phyloP scores from a whole-genome alignment of 148 eudicot species.

The Vaccinium vitisidaea region DNA sequence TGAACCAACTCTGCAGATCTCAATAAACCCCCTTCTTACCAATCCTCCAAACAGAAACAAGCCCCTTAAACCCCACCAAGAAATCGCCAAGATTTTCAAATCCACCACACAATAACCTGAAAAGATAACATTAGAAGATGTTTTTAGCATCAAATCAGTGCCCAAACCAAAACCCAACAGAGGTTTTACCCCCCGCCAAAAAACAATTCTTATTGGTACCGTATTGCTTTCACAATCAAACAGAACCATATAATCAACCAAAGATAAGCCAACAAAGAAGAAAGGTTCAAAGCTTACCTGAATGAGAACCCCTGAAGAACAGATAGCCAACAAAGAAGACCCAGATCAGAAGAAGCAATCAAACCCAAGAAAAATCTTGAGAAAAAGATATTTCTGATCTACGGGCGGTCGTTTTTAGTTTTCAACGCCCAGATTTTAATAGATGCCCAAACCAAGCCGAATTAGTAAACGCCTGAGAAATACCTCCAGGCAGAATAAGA shows the following conservation, averaged over 20 bases:
- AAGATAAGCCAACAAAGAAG: background rate
- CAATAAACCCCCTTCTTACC: background rate
- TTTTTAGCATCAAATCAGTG: background rate
- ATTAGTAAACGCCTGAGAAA: background rate
- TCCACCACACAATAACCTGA: slow-evolving; percentile 7
- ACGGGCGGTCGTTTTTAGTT: background rate
- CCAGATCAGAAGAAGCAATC: background rate
- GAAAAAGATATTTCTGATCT: background rate
- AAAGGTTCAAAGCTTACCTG: background rate
- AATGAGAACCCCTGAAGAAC: background rate
- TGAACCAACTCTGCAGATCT: background rate
- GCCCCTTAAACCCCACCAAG: slow-evolving; percentile 17
- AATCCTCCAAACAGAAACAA: background rate
- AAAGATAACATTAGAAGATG: background rate
- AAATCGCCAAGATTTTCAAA: slow-evolving; percentile 10
- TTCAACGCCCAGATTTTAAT: too few relatives aligned
- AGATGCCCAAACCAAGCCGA: too few relatives aligned
- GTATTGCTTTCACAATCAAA: background rate
- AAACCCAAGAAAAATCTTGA: background rate
- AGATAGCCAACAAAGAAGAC: slow-evolving; percentile 2
- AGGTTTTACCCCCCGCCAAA: background rate
- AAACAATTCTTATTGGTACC: background rate
- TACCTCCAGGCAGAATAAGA: background rate
- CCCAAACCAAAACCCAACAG: background rate
- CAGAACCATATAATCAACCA: background rate